Evolutionary conservation across 805 yeast genomes (phyloP).

Genomic region (Starmerella ratchasimensis): DNA sequence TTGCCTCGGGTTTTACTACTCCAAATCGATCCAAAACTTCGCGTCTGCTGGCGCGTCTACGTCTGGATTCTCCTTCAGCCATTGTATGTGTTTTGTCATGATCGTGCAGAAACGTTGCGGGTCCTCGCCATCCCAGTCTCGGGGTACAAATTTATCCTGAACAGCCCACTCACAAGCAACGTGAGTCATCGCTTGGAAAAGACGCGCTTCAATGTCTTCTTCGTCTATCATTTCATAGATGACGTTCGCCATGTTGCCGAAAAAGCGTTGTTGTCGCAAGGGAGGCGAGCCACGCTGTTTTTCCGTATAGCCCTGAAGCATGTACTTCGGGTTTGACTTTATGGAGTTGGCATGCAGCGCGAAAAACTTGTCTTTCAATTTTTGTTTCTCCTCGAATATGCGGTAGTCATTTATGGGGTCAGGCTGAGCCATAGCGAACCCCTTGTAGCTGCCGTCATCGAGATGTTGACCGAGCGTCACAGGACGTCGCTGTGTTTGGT

Average conservation of each 20-base stretch:
- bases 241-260: conserved; percentile 14
- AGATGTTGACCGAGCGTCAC: conserved; percentile 27
- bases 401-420: conserved; percentile 50
- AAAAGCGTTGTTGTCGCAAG: conserved; percentile 11
- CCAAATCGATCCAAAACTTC: conserved; percentile 7
- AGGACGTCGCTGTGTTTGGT: conserved; percentile 34
- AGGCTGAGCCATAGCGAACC: conserved; percentile 50
- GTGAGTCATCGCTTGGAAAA: conserved; percentile 11
- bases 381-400: conserved; percentile 5
- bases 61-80: conserved; percentile 17
- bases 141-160: conserved; percentile 9
- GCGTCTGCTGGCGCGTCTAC: not conserved
- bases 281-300: conserved; percentile 15
- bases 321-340: conserved; percentile 17
- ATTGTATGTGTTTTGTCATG: conserved; percentile 12
- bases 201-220: conserved; percentile 15
- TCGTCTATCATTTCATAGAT: conserved; percentile 4
- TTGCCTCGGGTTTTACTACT: no score
- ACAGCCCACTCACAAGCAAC: conserved; percentile 20
- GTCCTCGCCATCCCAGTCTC: conserved; percentile 15
- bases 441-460: conserved; percentile 10
- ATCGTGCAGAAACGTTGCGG: conserved; percentile 12
- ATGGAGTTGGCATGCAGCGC: conserved; percentile 19
- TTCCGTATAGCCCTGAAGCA: conserved; percentile 11
- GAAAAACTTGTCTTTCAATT: conserved; percentile 4